Percentiles rank a stretch among this genome's conserved stretches.
Evolutionary conservation across 1,139 yeast species (phyloP).

Genomic region (Saccharomyces hybrid): DNA sequence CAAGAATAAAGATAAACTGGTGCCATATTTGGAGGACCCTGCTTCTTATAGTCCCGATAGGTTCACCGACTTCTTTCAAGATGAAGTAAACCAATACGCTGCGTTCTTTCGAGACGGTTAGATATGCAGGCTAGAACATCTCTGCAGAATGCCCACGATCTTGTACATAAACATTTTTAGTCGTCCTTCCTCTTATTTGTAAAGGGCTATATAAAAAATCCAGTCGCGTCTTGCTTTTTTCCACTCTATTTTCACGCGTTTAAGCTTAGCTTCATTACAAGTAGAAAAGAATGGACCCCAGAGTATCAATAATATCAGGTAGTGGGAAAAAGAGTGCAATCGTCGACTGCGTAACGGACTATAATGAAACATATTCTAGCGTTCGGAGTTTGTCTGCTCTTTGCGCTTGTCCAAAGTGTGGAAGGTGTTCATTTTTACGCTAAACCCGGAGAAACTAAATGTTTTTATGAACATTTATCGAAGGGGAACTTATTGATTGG

Average conservation of each 20-base stretch:
- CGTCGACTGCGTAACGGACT: not conserved
- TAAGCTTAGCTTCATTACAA: no score
- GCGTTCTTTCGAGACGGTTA: not conserved
- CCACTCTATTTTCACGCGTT: no score
- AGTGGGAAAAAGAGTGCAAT: no score
- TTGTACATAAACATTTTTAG: not conserved
- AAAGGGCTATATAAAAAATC: not conserved
- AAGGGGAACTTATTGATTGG: conserved; percentile 47
- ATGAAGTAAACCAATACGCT: not conserved
- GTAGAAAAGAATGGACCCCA: no score
- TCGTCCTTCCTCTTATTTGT: no score
- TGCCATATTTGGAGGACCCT: not conserved
- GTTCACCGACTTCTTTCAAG: not conserved
- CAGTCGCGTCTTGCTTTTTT: no score
- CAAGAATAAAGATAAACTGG: not conserved
- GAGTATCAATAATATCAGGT: no score
- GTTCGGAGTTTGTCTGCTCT: not conserved
- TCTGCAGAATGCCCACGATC: not conserved
- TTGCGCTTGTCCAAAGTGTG: not conserved
- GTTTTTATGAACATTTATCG: conserved; percentile 50
- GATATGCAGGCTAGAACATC: not conserved
- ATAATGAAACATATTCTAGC: not conserved
- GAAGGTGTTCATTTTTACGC: conserved; percentile 30
- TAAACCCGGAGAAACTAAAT: conserved; percentile 31
- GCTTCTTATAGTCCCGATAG: not conserved